Percentiles rank a stretch among this genome's conserved stretches.
Evolutionary conservation across 148 eudicot species (phyloP).

Genomic region (Suaeda aralocaspica): DNA sequence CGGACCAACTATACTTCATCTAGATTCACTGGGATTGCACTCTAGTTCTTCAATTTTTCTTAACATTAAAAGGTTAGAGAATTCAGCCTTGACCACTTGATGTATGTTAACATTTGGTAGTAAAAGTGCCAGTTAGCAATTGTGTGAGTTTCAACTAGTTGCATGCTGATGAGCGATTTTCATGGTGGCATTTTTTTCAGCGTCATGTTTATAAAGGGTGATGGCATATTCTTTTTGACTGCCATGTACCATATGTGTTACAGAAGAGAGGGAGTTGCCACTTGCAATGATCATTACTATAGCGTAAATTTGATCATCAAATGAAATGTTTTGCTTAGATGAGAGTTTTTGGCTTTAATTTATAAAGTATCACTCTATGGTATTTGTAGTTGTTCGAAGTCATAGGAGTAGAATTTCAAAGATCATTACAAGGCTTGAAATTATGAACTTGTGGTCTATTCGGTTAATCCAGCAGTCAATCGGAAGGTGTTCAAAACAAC

Average conservation of each 20-base stretch:
- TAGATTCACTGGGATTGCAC: slow-evolving; percentile 87
- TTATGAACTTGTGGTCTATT: too few species aligned
- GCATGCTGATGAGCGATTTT: not conserved
- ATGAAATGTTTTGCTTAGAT: too few species aligned
- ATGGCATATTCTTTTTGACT: not conserved
- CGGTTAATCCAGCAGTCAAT: too few species aligned
- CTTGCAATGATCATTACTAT: too few species aligned
- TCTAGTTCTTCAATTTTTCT: slow-evolving; percentile 43
- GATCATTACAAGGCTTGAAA: not conserved
- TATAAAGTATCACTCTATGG: not conserved
- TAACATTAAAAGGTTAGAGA: slow-evolving; percentile 54
- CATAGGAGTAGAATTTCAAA: not conserved
- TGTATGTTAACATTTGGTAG: not conserved
- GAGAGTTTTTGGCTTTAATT: not conserved
- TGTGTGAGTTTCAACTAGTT: not conserved
- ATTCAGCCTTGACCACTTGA: not conserved
- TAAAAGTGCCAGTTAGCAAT: not conserved
- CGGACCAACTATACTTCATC: slow-evolving; percentile 74
- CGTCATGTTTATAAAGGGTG: not conserved
- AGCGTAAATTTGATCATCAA: too few species aligned
- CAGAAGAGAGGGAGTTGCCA: too few species aligned
- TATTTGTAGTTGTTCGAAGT: not conserved
- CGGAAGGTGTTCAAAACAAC: too few species aligned
- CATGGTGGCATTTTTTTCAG: not conserved
- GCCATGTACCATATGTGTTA: not conserved